These are phyloP conservation scores for Drechslera avenae DNA, from an alignment of 2,329 filamentous ascomycete species.

Conservation along the genomic window DNA sequence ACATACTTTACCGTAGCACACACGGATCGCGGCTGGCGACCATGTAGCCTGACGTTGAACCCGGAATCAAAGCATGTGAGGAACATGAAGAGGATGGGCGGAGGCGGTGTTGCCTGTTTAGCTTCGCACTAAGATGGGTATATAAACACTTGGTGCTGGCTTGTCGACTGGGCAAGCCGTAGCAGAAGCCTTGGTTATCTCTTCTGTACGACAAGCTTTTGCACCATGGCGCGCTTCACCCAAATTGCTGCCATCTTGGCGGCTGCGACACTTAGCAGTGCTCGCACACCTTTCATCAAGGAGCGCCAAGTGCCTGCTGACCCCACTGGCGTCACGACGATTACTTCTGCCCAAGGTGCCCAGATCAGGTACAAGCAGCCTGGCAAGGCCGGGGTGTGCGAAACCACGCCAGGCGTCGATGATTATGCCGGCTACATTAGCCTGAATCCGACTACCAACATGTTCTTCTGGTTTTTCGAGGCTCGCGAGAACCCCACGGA, in stretches of 20 bases:
- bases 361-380: conserved; percentile 45
- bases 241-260: conserved; percentile 30
- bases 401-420: conserved; percentile 43
- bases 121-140: background rate
- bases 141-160: conserved; percentile 11
- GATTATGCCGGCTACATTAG: conserved; percentile 48
- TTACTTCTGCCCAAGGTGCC: conserved; percentile 43
- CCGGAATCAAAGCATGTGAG: background rate
- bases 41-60: conserved; percentile 1
- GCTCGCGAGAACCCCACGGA: conserved; percentile 50
- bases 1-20: conserved; percentile 9
- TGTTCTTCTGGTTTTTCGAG: conserved; percentile 57
- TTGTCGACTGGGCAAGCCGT: conserved; percentile 4
- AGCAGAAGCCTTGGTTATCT: conserved; percentile 5
- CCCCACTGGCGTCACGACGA: conserved; percentile 38
- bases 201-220: conserved; percentile 16
- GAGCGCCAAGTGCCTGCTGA: conserved; percentile 40
- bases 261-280: conserved; percentile 22
- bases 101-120: background rate
- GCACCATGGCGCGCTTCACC: conserved; percentile 31
- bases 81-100: background rate
- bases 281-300: conserved; percentile 32
- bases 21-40: background rate
- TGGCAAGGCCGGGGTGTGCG: conserved; percentile 52
- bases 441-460: conserved; percentile 43